phyloP scores from a whole-genome alignment of 1,284 basidiomycete species.

The Mrakiaceae sp. region DNA sequence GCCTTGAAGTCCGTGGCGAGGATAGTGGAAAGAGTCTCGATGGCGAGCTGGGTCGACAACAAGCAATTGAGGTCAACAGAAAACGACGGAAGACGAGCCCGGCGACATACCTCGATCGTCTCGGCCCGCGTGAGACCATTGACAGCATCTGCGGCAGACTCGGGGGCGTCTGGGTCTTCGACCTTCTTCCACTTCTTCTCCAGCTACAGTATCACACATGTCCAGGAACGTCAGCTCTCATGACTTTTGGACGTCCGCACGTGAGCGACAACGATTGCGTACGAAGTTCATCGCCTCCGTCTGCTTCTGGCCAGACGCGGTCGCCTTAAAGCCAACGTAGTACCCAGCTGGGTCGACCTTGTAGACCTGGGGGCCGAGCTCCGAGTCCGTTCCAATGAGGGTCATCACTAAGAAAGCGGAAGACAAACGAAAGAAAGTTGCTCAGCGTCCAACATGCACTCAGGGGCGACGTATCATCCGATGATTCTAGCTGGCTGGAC shows the following conservation, averaged over 20 bases:
- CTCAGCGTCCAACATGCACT: conserved; percentile 4
- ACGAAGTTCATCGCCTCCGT: conserved; percentile 94
- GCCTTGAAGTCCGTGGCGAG: conserved; percentile 89
- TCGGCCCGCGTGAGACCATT: conserved; percentile 52
- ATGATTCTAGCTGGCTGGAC: no score
- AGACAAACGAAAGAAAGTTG: background rate
- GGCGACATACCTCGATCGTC: conserved; percentile 62
- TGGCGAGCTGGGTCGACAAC: conserved; percentile 57
- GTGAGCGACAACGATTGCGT: conserved; percentile 15
- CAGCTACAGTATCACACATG: conserved; percentile 36
- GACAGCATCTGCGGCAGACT: conserved; percentile 59
- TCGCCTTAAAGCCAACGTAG: conserved; percentile 96
- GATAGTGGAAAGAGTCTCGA: conserved; percentile 85
- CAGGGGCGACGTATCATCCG: background rate
- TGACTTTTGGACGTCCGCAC: background rate
- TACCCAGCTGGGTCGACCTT: conserved; percentile 98
- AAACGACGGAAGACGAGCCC: conserved; percentile 21
- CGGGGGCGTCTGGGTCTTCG: conserved; percentile 51
- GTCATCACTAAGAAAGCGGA: conserved; percentile 64
- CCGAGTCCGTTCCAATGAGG: conserved; percentile 82
- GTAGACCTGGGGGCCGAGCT: conserved; percentile 87
- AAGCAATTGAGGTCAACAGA: conserved; percentile 15
- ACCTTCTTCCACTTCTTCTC: conserved; percentile 99
- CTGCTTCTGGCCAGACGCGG: conserved; percentile 92
- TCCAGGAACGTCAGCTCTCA: conserved; percentile 1